Percentiles rank a stretch among this genome's conserved stretches.
Conservation (phyloP, 2,329 filamentous ascomycete genomes). For the Aspergillus fructus region DNA sequence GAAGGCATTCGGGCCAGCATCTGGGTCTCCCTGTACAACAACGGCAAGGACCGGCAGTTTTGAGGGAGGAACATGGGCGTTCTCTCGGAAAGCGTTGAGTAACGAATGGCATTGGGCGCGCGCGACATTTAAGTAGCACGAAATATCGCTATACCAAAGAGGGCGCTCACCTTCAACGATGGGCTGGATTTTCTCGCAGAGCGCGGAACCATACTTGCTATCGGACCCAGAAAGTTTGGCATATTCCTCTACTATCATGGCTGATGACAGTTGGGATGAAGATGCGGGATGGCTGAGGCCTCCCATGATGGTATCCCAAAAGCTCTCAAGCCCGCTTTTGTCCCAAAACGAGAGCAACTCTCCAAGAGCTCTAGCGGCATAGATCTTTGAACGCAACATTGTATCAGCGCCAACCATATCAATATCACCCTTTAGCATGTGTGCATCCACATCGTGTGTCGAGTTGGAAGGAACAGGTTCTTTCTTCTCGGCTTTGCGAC, state of each 20-base stretch:
- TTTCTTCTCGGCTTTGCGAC: constrained; percentile 80
- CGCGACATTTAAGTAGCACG: constrained; percentile 84
- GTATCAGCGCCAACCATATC: constrained; percentile 89
- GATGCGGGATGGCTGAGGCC: constrained; percentile 72
- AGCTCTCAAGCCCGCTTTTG: constrained; percentile 46
- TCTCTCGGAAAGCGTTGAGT: constrained; percentile 86
- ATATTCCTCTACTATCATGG: constrained; percentile 85
- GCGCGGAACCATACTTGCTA: constrained; percentile 33
- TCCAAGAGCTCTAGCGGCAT: constrained; percentile 81
- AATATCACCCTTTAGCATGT: constrained; percentile 96
- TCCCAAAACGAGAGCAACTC: constrained; percentile 77
- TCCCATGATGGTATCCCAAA: constrained; percentile 67
- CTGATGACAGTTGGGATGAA: constrained; percentile 80
- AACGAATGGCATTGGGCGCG: constrained; percentile 89
- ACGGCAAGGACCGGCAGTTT: constrained; percentile 81
- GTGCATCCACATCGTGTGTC: constrained; percentile 90
- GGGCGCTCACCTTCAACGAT: constrained; percentile 83
- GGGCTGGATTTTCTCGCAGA: constrained; percentile 63
- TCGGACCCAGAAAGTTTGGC: constrained; percentile 54
- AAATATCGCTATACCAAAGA: constrained; percentile 80
- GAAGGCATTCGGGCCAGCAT: constrained; percentile 90
- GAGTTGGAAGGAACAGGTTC: constrained; percentile 66
- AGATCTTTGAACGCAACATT: constrained; percentile 85
- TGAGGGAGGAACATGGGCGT: constrained; percentile 73
- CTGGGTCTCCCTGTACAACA: constrained; percentile 87